Conservation (phyloP, 371 early-diverging fungal genomes). For the Apophysomyces sp. region DNA sequence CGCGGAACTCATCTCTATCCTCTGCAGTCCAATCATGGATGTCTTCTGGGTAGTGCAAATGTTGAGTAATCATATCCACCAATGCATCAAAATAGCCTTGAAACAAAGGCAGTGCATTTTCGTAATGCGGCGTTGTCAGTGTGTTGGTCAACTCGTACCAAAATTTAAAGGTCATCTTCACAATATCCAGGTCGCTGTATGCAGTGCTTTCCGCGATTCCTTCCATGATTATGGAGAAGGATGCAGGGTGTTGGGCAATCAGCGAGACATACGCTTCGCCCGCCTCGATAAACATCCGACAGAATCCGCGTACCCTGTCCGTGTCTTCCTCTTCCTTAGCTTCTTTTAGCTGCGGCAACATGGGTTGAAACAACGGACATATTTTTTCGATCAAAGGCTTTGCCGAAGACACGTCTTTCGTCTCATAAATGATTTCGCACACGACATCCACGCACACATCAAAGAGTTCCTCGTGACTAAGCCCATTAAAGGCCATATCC, state of each 20-base stretch:
- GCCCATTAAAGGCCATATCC: conserved; percentile 71
- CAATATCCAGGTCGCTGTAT: conserved; percentile 65
- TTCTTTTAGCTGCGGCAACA: conserved; percentile 52
- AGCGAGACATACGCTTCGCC: conserved; percentile 80
- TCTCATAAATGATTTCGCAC: conserved; percentile 79
- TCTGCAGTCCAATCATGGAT: conserved; percentile 71
- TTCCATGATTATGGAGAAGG: conserved; percentile 67
- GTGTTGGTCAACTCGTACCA: conserved; percentile 82
- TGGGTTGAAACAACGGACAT: conserved; percentile 50
- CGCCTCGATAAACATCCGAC: conserved; percentile 83
- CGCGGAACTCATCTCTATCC: conserved; percentile 91
- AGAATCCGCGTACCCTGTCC: conserved; percentile 65
- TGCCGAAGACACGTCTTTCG: conserved; percentile 59
- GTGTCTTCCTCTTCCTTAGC: conserved; percentile 40
- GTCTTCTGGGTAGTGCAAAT: conserved; percentile 81
- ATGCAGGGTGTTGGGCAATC: conserved; percentile 62
- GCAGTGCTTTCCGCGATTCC: conserved; percentile 75
- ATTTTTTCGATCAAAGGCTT: conserved; percentile 60
- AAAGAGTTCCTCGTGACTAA: conserved; percentile 68
- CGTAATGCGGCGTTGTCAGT: conserved; percentile 50
- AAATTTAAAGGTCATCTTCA: conserved; percentile 80
- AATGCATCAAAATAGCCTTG: conserved; percentile 66
- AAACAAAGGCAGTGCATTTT: conserved; percentile 49
- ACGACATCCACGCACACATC: conserved; percentile 85
- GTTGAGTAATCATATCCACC: conserved; percentile 80